Percentiles rank a stretch among this genome's conserved stretches.
These are phyloP conservation scores for Candida dendrica DNA, from an alignment of 805 yeast species.

Conservation along the genomic window DNA sequence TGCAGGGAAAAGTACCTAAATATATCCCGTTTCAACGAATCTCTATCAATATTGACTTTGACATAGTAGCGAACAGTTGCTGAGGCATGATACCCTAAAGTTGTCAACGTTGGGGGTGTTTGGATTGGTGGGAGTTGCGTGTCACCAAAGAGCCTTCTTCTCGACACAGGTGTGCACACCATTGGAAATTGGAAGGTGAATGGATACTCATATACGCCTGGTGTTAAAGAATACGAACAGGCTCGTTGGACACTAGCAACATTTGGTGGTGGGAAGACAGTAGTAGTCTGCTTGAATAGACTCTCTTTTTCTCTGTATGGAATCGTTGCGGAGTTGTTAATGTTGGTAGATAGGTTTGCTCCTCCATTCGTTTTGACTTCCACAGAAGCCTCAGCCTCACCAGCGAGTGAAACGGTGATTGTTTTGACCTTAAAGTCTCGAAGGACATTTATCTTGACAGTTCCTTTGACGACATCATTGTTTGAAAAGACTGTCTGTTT, in stretches of 20 bases:
- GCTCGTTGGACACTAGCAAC: background rate
- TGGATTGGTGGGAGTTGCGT: background rate
- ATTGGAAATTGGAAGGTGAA: background rate
- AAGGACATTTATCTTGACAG: background rate
- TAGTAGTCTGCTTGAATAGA: too few species aligned
- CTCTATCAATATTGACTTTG: background rate
- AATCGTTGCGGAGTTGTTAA: background rate
- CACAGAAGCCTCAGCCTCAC: background rate
- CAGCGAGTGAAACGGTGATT: background rate
- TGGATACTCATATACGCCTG: background rate
- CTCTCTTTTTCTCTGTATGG: background rate
- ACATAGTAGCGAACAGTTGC: background rate
- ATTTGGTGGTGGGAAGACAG: background rate
- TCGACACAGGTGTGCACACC: background rate
- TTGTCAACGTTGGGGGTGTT: background rate
- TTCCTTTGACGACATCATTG: background rate
- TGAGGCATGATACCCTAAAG: background rate
- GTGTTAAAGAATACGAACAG: background rate
- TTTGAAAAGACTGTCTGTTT: background rate
- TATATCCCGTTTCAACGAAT: background rate
- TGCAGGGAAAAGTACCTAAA: background rate
- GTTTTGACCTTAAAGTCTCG: background rate
- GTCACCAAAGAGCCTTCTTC: background rate
- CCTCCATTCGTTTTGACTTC: too few species aligned
- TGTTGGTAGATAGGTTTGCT: background rate